phyloP scores from a whole-genome alignment of 2,329 filamentous ascomycete species.

The Aspergillus versicolor region DNA sequence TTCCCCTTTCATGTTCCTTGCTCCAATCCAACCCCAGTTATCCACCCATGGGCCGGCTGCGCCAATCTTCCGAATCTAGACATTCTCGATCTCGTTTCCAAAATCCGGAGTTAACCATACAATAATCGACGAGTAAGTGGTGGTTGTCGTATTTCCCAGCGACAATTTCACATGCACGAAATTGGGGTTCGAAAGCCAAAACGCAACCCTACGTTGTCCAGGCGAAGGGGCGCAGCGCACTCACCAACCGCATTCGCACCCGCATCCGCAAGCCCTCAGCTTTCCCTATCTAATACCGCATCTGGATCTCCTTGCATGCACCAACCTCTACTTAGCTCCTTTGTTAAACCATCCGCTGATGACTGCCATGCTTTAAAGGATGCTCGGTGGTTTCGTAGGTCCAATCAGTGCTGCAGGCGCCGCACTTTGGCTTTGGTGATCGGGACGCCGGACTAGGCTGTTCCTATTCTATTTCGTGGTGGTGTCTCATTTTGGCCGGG shows the following conservation, averaged over 20 bases:
- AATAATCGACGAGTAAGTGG: constrained; percentile 1
- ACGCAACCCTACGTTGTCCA: not conserved
- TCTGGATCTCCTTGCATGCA: not conserved
- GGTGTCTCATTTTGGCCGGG: not conserved
- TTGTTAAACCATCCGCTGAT: not conserved
- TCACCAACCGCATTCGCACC: not conserved
- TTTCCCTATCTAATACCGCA: not conserved
- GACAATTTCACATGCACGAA: constrained; percentile 4
- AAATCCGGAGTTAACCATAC: not conserved
- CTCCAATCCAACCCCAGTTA: not conserved
- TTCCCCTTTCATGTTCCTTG: not conserved
- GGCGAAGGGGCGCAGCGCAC: not conserved
- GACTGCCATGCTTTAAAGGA: not conserved
- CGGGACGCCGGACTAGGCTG: not conserved
- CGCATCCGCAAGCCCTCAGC: too few relatives aligned
- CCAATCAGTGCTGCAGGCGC: not conserved
- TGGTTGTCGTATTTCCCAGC: not conserved
- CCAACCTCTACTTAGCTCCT: not conserved
- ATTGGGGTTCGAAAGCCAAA: not conserved
- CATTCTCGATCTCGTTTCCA: not conserved
- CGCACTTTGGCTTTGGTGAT: not conserved
- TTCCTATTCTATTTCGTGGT: not conserved
- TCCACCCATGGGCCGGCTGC: not conserved
- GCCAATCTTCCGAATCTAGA: not conserved
- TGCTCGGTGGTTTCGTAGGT: not conserved